Evolutionary conservation across 805 yeast species (phyloP), one percentile per base, ranked within the genome.

Genomic region (Candida silvatica): DNA sequence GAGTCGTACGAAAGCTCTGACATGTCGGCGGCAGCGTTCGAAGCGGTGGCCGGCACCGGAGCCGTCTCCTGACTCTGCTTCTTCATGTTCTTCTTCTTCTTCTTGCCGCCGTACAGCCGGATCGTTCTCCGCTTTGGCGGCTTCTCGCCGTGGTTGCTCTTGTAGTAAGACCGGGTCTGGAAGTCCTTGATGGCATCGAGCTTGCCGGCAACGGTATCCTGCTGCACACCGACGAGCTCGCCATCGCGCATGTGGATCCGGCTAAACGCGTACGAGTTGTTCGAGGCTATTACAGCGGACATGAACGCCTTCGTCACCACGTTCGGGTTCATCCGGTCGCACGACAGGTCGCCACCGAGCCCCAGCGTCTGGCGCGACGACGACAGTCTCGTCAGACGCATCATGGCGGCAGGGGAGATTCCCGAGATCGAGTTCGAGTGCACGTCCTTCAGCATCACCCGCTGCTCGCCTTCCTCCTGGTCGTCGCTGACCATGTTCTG

Each of bases 341-440:
- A 57, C 8, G 59, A 50, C 15, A 57, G 37, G 25, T 43, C 37
- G 53, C 74, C 54, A 59, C 63, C 56, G 32, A 90, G 56, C n/a
- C 83, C 74, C 41, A 90, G 64, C 0, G 97, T 84, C 44, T 83
- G 86, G 43, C 96, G 71, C 2, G 90, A 77, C 12, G 80, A 74
- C 32, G 76, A 71, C 39, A 90, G 61, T 4, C 83, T 69, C 1
- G 82, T 70, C 11, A 88, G 64, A 48, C 80, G 69, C 51, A 77
- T 64, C 67, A 78, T 69, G 43, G 77, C 79, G 7, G 79, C 78
- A 2, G 84, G 74, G 4, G 82, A 70, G 14, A 80, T 63, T 19
- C 53, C 38, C 34, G 74, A 73, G n/a, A 78, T 77, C 32, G 67
- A 58, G 34, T 72, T 78, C 2, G 77, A 71, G 42, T 74, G 76